A percentile compares a stretch with the other conserved stretches of the same genome.
Evolutionary conservation across 1,284 basidiomycete species (phyloP).

Genomic region (Porodaedalea pini): DNA sequence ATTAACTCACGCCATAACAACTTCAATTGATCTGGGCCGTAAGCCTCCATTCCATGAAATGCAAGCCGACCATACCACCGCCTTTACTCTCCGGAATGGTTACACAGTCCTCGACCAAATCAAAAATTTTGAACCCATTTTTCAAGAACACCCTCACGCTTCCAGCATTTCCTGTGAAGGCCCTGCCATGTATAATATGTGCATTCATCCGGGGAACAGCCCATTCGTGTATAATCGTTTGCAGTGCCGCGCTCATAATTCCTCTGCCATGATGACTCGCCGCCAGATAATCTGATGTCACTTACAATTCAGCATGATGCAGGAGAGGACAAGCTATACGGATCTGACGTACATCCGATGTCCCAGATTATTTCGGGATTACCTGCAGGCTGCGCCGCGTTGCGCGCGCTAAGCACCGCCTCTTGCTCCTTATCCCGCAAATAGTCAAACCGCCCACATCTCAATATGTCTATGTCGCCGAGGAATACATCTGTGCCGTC

Average conservation of each 20-base stretch:
- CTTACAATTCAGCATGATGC: background rate
- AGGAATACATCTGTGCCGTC: slow-evolving; percentile 21
- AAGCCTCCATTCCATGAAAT: slow-evolving; percentile 24
- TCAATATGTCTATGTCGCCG: slow-evolving; percentile 18
- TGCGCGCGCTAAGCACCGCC: slow-evolving; percentile 9
- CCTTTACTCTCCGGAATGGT: slow-evolving; percentile 23
- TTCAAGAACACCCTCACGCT: slow-evolving; percentile 30
- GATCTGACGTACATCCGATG: slow-evolving; percentile 21
- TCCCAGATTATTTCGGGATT: slow-evolving; percentile 22
- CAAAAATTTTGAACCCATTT: slow-evolving; percentile 27
- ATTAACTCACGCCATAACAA: too few relatives aligned
- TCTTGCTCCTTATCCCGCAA: slow-evolving; percentile 16
- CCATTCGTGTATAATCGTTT: slow-evolving; percentile 28
- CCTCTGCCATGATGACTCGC: slow-evolving; percentile 30
- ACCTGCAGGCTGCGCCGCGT: slow-evolving; percentile 15
- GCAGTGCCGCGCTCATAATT: slow-evolving; percentile 30
- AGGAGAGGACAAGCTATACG: background rate
- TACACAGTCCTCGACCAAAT: slow-evolving; percentile 22
- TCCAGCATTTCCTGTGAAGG: slow-evolving; percentile 26
- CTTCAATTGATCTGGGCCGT: background rate
- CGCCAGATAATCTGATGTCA: slow-evolving; percentile 28
- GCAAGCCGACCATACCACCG: slow-evolving; percentile 21
- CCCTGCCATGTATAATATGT: slow-evolving; percentile 22
- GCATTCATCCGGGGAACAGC: slow-evolving; percentile 30
- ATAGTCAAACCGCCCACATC: slow-evolving; percentile 11